Percentiles rank a stretch among this genome's conserved stretches.
Conservation (phyloP, 2,329 filamentous ascomycete genomes). For the Colletotrichum costaricense region DNA sequence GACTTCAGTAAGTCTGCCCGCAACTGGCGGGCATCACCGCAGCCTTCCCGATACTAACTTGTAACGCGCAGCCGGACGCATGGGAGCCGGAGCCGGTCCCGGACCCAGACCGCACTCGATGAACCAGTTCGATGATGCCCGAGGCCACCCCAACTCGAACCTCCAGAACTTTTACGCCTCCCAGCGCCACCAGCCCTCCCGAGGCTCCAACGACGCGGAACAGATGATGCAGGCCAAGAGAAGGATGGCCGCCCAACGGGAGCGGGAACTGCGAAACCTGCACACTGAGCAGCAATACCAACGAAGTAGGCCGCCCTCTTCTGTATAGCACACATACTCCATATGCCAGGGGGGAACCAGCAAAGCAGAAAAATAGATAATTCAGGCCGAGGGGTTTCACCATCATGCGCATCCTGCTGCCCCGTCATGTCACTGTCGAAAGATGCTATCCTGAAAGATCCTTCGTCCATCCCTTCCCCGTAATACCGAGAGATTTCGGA, state of each 20-base stretch:
- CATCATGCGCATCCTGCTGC: conserved; percentile 35
- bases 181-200: conserved; percentile 89
- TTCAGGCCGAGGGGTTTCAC: conserved; percentile 37
- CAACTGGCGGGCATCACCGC: conserved; percentile 35
- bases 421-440: conserved; percentile 37
- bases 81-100: conserved; percentile 63
- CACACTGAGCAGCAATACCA: conserved; percentile 99
- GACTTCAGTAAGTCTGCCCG: conserved; percentile 42
- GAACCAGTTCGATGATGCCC: conserved; percentile 82
- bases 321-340: conserved; percentile 72
- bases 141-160: conserved; percentile 78
- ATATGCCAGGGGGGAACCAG: conserved; percentile 47
- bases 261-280: conserved; percentile 99
- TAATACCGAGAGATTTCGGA: conserved; percentile 31
- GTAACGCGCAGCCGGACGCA: conserved; percentile 72
- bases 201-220: conserved; percentile 90
- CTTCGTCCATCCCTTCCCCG: conserved; percentile 30
- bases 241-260: conserved; percentile 98
- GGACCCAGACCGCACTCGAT: conserved; percentile 83
- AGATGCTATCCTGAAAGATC: conserved; percentile 34
- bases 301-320: conserved; percentile 91
- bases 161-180: conserved; percentile 94
- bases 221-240: conserved; percentile 99
- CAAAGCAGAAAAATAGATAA: conserved; percentile 51
- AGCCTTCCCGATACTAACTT: conserved; percentile 39